Percentiles rank a stretch among this genome's conserved stretches.
Evolutionary conservation across 2,329 filamentous ascomycete species (phyloP).

Genomic region (Whalleya microplaca): DNA sequence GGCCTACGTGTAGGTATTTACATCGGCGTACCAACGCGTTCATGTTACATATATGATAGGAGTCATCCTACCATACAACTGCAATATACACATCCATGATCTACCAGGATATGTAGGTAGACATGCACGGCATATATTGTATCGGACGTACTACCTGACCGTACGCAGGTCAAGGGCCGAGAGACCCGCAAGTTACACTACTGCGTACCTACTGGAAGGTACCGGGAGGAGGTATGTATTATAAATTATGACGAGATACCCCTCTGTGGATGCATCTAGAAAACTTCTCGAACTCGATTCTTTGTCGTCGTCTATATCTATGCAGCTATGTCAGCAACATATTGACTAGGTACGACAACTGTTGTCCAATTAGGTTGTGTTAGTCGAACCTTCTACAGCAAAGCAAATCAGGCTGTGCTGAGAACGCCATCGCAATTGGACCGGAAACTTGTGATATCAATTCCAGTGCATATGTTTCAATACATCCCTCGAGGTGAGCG

Average conservation of each 20-base stretch:
- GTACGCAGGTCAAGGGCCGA: background rate
- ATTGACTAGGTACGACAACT: constrained; percentile 22
- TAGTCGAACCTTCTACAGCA: background rate
- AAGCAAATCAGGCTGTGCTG: constrained; percentile 13
- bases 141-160: background rate
- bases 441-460: constrained; percentile 14
- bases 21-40: no score
- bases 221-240: background rate
- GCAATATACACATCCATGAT: background rate
- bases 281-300: constrained; percentile 15
- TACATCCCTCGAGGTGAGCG: background rate
- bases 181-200: background rate
- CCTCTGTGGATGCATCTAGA: constrained; percentile 5
- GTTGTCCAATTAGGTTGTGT: constrained; percentile 17
- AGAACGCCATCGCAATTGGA: constrained; percentile 16
- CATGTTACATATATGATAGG: no score
- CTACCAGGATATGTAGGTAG: background rate
- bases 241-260: background rate
- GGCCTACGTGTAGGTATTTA: background rate
- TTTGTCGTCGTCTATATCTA: constrained; percentile 18
- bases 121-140: background rate
- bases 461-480: constrained; percentile 6
- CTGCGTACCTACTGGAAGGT: background rate
- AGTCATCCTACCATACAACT: no score
- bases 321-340: constrained; percentile 11